Base-by-base conservation (phyloP, 768 basidiomycete species). In the Psilocybe subaeruginosa region DNA sequence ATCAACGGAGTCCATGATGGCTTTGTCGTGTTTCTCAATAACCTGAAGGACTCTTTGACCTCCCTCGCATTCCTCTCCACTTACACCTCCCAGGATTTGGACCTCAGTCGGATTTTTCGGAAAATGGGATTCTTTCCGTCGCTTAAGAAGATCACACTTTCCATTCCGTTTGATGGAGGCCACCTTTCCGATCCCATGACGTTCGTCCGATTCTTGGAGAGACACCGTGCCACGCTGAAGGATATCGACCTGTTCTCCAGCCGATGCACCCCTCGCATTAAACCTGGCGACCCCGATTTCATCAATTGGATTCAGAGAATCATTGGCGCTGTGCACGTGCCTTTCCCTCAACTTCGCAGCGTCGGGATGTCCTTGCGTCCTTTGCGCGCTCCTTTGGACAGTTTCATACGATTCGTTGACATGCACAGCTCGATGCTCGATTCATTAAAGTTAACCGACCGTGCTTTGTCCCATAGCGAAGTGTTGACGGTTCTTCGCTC, bases 11-110 rank as follows among this genome's bases (percentile, higher is more conserved):
- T 67, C 4, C 72, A 82, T 35, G 77, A 82, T 33, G 77, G 72
- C 8, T 77, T 82, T 31, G 66, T 72, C n/a, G 76, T 82, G 23
- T 82, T 83, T 61, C 60, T 82, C 56, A 76, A 82, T 70, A 79
- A 77, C 55, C 70, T 79, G 50, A 74, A 72, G 59, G 69, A 71
- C 17, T 69, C 76, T n/a, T 70, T 84, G 41, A 67, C 68, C 50
- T 74, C 74, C 1, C 61, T 84, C 1, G 73, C 76, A 0, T 65
- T 82, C 30, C 48, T 68, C 8, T 77, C 80, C 12, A 76, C 76
- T 9, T 64, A 67, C 19, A 62, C 72, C 3, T 82, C 79, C 7
- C 70, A 63, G 48, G 69, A 75, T 50, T 76, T 84, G 45, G 77
- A 79, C 64, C 67, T 84, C 14, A 66, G 71, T 57, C 70, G 67